Conservation (phyloP, 176 grass and related monocot genomes). For the Ampelocalamus luodianensis region DNA sequence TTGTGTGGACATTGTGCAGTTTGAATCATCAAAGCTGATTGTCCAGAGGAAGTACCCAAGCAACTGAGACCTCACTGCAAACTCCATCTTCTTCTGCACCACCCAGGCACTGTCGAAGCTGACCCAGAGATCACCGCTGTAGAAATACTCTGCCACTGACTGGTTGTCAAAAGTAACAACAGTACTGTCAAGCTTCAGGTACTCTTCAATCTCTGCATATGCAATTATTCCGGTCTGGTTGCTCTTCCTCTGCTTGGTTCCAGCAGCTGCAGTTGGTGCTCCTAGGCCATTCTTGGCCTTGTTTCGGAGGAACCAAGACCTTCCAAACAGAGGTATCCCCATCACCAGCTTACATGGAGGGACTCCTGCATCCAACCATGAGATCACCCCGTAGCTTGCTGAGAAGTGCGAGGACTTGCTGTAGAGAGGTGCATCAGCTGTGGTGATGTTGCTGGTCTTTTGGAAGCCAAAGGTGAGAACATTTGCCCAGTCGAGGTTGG, state of each 20-base stretch:
- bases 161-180: slow-evolving; percentile 51
- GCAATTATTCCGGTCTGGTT: slow-evolving; percentile 72
- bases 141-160: slow-evolving; percentile 64
- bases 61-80: slow-evolving; percentile 53
- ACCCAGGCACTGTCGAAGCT: slow-evolving; percentile 62
- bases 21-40: slow-evolving; percentile 66
- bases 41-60: slow-evolving; percentile 82
- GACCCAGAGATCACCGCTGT: slow-evolving; percentile 63
- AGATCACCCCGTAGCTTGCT: slow-evolving; percentile 68
- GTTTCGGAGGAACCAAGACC: slow-evolving; percentile 76
- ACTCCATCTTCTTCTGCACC: slow-evolving; percentile 63
- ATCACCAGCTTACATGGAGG: slow-evolving; percentile 74
- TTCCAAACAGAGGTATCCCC: slow-evolving; percentile 72
- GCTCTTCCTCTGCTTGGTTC: slow-evolving; percentile 70
- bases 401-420: slow-evolving; percentile 75
- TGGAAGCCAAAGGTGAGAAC: slow-evolving; percentile 62
- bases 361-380: slow-evolving; percentile 77
- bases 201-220: slow-evolving; percentile 60
- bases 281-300: slow-evolving; percentile 69
- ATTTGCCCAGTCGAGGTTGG: slow-evolving; percentile 67
- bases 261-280: slow-evolving; percentile 58
- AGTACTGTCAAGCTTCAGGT: slow-evolving; percentile 38
- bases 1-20: slow-evolving; percentile 60
- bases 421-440: slow-evolving; percentile 61
- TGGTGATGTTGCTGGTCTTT: slow-evolving; percentile 55